Evolutionary conservation across 192 early-diverging fungal species (phyloP).

Genomic region (Rhizoclosmatium globosum): DNA sequence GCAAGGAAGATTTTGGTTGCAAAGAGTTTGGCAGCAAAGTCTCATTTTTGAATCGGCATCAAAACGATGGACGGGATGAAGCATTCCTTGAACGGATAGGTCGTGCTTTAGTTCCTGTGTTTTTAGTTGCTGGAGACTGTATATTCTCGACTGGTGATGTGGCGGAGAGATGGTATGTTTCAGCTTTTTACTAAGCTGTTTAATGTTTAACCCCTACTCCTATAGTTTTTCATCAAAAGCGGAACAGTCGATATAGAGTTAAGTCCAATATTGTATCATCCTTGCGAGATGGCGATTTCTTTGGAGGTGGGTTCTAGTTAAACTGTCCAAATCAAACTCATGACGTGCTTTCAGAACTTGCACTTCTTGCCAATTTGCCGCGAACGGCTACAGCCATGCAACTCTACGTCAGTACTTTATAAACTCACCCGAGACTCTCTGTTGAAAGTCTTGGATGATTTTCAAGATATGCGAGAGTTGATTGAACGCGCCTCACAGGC

Average conservation of each 20-base stretch:
- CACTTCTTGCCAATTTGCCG: slow-evolving; percentile 39
- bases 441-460: no score
- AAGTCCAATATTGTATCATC: background rate
- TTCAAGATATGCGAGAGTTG: no score
- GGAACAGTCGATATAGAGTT: background rate
- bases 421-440: no score
- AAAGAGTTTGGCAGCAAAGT: slow-evolving; percentile 41
- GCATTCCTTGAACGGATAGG: slow-evolving; percentile 46
- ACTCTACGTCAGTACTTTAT: no score
- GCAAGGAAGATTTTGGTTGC: slow-evolving; percentile 6
- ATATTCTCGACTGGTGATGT: slow-evolving; percentile 38
- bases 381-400: slow-evolving; percentile 44
- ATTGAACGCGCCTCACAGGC: no score
- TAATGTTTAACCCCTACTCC: no score
- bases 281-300: slow-evolving; percentile 41
- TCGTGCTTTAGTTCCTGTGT: slow-evolving; percentile 20
- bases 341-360: slow-evolving; percentile 16
- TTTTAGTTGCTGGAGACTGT: slow-evolving; percentile 31
- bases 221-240: slow-evolving; percentile 4
- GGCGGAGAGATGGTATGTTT: slow-evolving; percentile 54
- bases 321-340: background rate
- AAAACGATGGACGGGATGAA: slow-evolving; percentile 52
- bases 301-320: slow-evolving; percentile 44
- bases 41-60: slow-evolving; percentile 47
- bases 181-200: no score